phyloP scores from a whole-genome alignment of 345 rosid genomes.

The rapeseed (Brassica napus) region DNA sequence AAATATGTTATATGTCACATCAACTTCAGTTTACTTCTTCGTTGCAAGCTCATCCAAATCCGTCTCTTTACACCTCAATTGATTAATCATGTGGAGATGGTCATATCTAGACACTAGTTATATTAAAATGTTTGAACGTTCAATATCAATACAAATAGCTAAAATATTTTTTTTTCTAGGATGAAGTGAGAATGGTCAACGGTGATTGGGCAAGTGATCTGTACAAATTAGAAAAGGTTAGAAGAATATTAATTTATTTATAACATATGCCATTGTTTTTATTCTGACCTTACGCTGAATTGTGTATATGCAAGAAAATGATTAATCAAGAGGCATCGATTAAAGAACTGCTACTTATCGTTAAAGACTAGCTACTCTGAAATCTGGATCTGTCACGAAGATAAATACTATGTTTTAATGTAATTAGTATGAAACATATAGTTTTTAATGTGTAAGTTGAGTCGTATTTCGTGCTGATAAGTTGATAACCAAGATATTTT shows the following conservation, averaged over 20 bases:
- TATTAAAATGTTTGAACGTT: slow-evolving; percentile 15
- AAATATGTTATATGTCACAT: not conserved
- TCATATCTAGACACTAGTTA: slow-evolving; percentile 25
- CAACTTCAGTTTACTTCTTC: not conserved
- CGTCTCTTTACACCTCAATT: not conserved
- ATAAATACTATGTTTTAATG: not conserved
- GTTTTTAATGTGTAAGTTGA: slow-evolving; percentile 30
- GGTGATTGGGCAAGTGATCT: slow-evolving; percentile 8
- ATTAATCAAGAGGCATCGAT: slow-evolving; percentile 16
- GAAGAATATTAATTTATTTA: slow-evolving; percentile 1
- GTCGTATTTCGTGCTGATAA: slow-evolving; percentile 11
- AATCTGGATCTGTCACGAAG: slow-evolving; percentile 25
- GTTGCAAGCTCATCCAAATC: not conserved
- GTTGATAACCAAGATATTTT: slow-evolving; percentile 10
- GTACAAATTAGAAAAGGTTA: slow-evolving; percentile 19
- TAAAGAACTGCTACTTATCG: slow-evolving; percentile 25
- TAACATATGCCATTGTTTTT: not conserved
- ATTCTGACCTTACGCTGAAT: slow-evolving; percentile 26
- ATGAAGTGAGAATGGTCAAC: slow-evolving; percentile 35
- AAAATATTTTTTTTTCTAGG: slow-evolving; percentile 6
- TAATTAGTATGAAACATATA: not conserved
- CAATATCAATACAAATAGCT: not conserved
- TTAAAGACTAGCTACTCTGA: slow-evolving; percentile 14
- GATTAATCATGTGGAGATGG: slow-evolving; percentile 19
- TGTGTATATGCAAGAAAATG: slow-evolving; percentile 19